These are phyloP conservation scores for Metschnikowia cerradonensis DNA, from an alignment of 805 yeast species.

Conservation along the genomic window DNA sequence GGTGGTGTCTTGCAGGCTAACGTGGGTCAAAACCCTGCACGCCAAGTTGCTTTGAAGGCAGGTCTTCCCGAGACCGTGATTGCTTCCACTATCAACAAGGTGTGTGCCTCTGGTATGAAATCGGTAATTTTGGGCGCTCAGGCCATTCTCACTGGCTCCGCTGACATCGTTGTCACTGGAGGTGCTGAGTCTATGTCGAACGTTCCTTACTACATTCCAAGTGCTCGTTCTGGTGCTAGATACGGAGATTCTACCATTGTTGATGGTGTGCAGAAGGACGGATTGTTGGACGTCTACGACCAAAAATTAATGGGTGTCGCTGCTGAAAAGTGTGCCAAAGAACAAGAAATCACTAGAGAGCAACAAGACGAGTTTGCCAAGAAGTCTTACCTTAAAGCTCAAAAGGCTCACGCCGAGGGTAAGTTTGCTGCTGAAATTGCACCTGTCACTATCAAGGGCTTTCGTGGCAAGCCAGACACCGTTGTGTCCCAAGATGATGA, in stretches of 20 bases:
- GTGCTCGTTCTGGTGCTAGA: constrained; percentile 84
- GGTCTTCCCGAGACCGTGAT: constrained; percentile 78
- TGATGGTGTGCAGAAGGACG: constrained; percentile 92
- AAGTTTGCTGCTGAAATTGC: constrained; percentile 80
- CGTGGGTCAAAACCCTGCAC: constrained; percentile 96
- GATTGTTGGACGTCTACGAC: constrained; percentile 88
- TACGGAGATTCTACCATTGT: constrained; percentile 77
- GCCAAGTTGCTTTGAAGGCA: constrained; percentile 91
- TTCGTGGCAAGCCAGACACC: constrained; percentile 81
- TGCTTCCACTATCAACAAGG: constrained; percentile 92
- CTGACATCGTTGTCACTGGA: constrained; percentile 92
- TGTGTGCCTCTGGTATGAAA: constrained; percentile 95
- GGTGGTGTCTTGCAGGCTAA: constrained; percentile 93
- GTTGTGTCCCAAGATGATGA: constrained; percentile 81
- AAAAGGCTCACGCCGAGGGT: constrained; percentile 71
- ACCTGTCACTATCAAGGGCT: constrained; percentile 85
- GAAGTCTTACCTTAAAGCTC: constrained; percentile 81
- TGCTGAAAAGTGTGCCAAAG: constrained; percentile 93
- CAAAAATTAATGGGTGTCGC: constrained; percentile 91
- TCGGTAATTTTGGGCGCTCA: constrained; percentile 89
- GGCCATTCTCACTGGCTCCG: constrained; percentile 79
- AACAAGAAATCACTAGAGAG: constrained; percentile 72
- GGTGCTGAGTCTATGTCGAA: constrained; percentile 98
- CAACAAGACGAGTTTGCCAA: constrained; percentile 89
- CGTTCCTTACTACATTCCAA: constrained; percentile 86